phyloP scores from a whole-genome alignment of 345 rosid genomes.

The Dipteronia dyeriana region DNA sequence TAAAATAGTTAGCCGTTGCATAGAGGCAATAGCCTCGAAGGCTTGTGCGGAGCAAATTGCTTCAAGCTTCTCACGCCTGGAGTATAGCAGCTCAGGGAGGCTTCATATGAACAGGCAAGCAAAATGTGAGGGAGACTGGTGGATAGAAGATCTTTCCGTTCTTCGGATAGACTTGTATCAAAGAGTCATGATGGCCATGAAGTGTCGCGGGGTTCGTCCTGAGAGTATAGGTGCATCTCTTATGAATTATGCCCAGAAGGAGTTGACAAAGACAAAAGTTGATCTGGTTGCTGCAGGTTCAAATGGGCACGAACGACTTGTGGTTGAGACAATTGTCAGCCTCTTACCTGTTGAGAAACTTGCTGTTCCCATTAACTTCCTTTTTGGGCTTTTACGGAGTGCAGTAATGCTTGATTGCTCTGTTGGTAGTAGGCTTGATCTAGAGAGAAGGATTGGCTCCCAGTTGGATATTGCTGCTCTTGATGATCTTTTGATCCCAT shows the following conservation, averaged over 20 bases:
- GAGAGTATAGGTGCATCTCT: constrained; percentile 95
- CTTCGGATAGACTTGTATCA: constrained; percentile 80
- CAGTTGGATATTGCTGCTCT: constrained; percentile 88
- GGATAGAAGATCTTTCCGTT: constrained; percentile 91
- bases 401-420: constrained; percentile 86
- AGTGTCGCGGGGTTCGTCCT: constrained; percentile 91
- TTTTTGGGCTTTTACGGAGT: constrained; percentile 85
- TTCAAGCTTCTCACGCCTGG: constrained; percentile 90
- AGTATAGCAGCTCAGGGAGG: constrained; percentile 97
- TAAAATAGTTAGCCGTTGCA: constrained; percentile 72
- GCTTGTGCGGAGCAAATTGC: constrained; percentile 94
- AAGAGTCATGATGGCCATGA: constrained; percentile 86
- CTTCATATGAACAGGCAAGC: constrained; percentile 88
- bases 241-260: constrained; percentile 82
- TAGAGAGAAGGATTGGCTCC: constrained; percentile 90
- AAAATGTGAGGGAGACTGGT: constrained; percentile 90
- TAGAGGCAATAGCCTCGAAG: constrained; percentile 90
- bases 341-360: constrained; percentile 90
- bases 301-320: constrained; percentile 62
- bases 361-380: constrained; percentile 79
- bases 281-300: constrained; percentile 40
- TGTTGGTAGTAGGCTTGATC: constrained; percentile 75
- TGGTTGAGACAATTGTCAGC: constrained; percentile 79
- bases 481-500: constrained; percentile 91
- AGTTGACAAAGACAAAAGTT: constrained; percentile 69